A percentile compares a stretch with the other conserved stretches of the same genome.
Conservation (phyloP, 495 filamentous ascomycete species). For the Durotheca rogersii region DNA sequence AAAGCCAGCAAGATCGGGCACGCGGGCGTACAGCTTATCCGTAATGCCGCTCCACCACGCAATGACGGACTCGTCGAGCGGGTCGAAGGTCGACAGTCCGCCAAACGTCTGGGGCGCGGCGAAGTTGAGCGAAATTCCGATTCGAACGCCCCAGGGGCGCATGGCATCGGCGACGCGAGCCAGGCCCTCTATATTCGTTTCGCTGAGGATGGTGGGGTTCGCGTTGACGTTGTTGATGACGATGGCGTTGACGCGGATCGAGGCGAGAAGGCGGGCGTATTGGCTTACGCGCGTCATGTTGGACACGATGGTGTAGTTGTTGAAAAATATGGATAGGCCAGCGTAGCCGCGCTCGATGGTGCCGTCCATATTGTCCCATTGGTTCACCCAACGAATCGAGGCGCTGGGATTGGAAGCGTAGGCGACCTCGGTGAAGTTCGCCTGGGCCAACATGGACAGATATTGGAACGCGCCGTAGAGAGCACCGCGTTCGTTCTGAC, state of each 20-base stretch:
- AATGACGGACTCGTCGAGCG: constrained; percentile 59
- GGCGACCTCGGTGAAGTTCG: constrained; percentile 56
- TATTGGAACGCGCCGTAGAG: constrained; percentile 72
- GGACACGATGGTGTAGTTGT: constrained; percentile 51
- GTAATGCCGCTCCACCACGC: constrained; percentile 63
- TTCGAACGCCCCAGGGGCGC: constrained; percentile 65
- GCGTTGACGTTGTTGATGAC: constrained; percentile 76
- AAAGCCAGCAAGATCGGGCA: constrained; percentile 70
- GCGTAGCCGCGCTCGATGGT: constrained; percentile 69
- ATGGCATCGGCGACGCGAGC: constrained; percentile 62
- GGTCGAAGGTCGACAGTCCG: constrained; percentile 62
- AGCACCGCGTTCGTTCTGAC: constrained; percentile 66
- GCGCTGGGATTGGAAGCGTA: constrained; percentile 59
- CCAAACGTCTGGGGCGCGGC: constrained; percentile 61
- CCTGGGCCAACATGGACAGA: constrained; percentile 62
- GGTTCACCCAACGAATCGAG: constrained; percentile 68
- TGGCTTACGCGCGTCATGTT: constrained; percentile 60
- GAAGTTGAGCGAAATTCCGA: constrained; percentile 69
- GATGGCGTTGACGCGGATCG: constrained; percentile 64
- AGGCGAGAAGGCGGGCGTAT: constrained; percentile 69
- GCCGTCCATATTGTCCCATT: constrained; percentile 75
- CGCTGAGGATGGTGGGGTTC: constrained; percentile 56
- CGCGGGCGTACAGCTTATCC: constrained; percentile 54
- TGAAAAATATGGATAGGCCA: constrained; percentile 70
- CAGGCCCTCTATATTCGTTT: constrained; percentile 60